These are phyloP conservation scores for Neofusicoccum kwambonambiense DNA, from an alignment of 2,329 filamentous ascomycete species.

Conservation along the genomic window DNA sequence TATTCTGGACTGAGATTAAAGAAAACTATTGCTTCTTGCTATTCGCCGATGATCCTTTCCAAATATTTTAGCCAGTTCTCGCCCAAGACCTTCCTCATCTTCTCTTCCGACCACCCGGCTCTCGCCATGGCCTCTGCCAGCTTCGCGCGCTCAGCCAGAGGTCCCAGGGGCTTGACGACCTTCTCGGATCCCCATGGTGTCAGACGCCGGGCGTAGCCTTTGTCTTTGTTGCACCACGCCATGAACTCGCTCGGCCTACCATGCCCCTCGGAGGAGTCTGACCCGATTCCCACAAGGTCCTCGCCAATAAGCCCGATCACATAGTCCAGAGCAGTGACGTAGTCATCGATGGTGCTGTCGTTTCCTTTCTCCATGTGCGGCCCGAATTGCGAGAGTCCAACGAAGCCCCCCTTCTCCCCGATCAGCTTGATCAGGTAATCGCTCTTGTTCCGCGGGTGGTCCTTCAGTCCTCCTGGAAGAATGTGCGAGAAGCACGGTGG, in stretches of 20 bases:
- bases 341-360: constrained; percentile 44
- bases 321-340: constrained; percentile 42
- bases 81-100: constrained; percentile 41
- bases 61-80: constrained; percentile 43
- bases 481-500: constrained; percentile 44
- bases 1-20: not conserved
- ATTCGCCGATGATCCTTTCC: constrained; percentile 33
- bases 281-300: constrained; percentile 40
- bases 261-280: constrained; percentile 42
- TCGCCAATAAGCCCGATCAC: constrained; percentile 39
- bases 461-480: constrained; percentile 35
- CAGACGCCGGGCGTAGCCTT: constrained; percentile 39
- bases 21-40: not conserved
- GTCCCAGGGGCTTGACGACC: constrained; percentile 42
- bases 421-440: constrained; percentile 39
- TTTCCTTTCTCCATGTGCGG: constrained; percentile 43
- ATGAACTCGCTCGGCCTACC: constrained; percentile 41
- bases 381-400: constrained; percentile 42
- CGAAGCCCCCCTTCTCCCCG: constrained; percentile 39
- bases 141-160: constrained; percentile 35
- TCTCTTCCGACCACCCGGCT: constrained; percentile 39
- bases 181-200: constrained; percentile 44
- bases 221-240: constrained; percentile 44
- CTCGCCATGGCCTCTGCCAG: constrained; percentile 40
- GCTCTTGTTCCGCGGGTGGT: constrained; percentile 41